phyloP scores from a whole-genome alignment of 345 rosid species.

The Odontarrhena argentea region DNA sequence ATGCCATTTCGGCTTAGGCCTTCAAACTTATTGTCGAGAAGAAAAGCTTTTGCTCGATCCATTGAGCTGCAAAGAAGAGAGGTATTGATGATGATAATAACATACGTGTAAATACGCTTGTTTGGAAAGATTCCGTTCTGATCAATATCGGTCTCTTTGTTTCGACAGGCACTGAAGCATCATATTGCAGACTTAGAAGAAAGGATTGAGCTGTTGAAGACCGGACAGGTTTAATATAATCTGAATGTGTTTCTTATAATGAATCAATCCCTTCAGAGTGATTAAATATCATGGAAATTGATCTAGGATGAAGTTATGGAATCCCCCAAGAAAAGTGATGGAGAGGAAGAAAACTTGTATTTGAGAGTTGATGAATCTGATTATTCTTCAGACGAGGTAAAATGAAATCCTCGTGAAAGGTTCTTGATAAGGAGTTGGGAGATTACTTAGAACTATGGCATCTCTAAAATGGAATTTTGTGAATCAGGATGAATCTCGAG shows the following conservation, averaged over 20 bases:
- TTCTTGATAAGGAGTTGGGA: slow-evolving; percentile 8
- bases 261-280: background rate
- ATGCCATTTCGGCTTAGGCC: slow-evolving; percentile 66
- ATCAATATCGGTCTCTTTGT: slow-evolving; percentile 15
- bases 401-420: slow-evolving; percentile 8
- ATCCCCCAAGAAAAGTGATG: slow-evolving; percentile 45
- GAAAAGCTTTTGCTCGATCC: slow-evolving; percentile 82
- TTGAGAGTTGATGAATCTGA: slow-evolving; percentile 43
- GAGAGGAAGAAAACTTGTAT: slow-evolving; percentile 39
- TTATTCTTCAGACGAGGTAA: slow-evolving; percentile 62
- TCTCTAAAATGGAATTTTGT: slow-evolving; percentile 5
- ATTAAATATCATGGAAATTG: slow-evolving; percentile 20
- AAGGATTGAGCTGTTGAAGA: slow-evolving; percentile 61
- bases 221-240: slow-evolving; percentile 31
- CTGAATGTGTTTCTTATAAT: background rate
- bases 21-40: slow-evolving; percentile 64
- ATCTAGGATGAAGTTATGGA: slow-evolving; percentile 52
- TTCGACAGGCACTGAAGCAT: slow-evolving; percentile 74
- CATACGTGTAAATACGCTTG: slow-evolving; percentile 1
- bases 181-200: slow-evolving; percentile 65
- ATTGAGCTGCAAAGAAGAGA: slow-evolving; percentile 93
- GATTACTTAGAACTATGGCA: background rate
- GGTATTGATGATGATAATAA: slow-evolving; percentile 43
- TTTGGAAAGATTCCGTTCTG: slow-evolving; percentile 19
- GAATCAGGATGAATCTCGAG: slow-evolving; percentile 36